Base-by-base conservation (phyloP, 2,329 filamentous ascomycete species). In the Paracorniculantispora psalliotae region DNA sequence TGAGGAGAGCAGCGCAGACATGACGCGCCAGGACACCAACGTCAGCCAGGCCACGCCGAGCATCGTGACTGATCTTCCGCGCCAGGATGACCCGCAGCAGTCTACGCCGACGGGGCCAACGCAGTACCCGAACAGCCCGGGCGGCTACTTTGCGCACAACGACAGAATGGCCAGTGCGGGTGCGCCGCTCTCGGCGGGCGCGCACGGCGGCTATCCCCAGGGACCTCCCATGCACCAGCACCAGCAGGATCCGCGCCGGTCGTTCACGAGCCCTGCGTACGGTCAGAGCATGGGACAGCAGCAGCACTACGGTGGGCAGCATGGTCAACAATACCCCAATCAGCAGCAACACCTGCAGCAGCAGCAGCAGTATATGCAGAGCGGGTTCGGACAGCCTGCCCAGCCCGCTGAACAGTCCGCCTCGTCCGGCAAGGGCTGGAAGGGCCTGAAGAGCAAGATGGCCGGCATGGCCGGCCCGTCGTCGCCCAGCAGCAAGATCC, bases 361-460 rank as follows among this genome's bases (percentile, higher is more conserved):
- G 15, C 19, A 26, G n/a, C 52, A 55, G 39, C 28, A 26, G 8
- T 19, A 37, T 19, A 25, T 33, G 23, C 54, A 37, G 17, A 10
- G 26, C 9, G 13, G 23, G 13, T n/a, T 35, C 25, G 19, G 19
- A 1, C 57, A 59, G 50, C 49, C 43, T 6, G 13, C 9, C 12
- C 19, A 41, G 10, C 37, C 7, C n/a, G 9, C 25, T 35, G 41
- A 25, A 7, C 41, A 12, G 12, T 12, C 23, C 1, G 25, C 41
- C 8, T 5, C 57, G 19, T 51, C 30, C 2, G n/a, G 37, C 62
- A 66, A 15, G 65, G 65, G 67, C 46, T 73, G 71, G 72, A 73
- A 71, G 59, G 71, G 67, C 2, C 48, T 73, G 19, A 70, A 59
- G 57, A 72, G 67, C 33, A 67, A 71, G 35, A 62, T 75, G 64